Base-by-base conservation (phyloP, 2,329 filamentous ascomycete species). In the Exutisphaerella laricina region DNA sequence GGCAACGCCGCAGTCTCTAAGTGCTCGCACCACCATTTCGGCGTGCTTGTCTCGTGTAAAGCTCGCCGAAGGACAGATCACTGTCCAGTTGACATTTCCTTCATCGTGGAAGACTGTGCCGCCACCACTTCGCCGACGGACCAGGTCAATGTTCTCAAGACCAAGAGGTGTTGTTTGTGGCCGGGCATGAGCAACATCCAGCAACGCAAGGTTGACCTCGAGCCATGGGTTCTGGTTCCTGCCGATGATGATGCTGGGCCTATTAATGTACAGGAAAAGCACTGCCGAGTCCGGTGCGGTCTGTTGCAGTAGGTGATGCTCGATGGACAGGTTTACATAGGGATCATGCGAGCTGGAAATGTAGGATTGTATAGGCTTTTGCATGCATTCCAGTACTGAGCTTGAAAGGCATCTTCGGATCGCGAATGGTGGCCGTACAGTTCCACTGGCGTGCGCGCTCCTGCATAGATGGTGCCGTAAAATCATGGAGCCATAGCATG, bases 151-250 rank as follows among this genome's bases (percentile, higher is more conserved):
- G 10, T 65, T 51, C 33, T 65, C 69, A 28, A 70, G 61, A 7
- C 52, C 58, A n/a, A 63, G 61, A 16, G 64, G 62, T 43, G 64
- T 73, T 56, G 26, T 54, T 22, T 53, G 31, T 6, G 46, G 46
- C 23, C 54, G 47, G 29, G 58, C 49, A 50, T 62, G 52, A 58
- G 65, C 63, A 49, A 70, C 58, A 57, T 68, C 58, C 6, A 94
- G 69, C 1, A 79, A 71, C 28, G 68, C 68, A 6, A 96, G 74
- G 61, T 94, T 86, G 49, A 87, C 81, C 69, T 98, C 92, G 6
- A 87, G 74, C 92, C 90, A 98, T 41, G 92, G 92, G 64, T 98
- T 98, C 70, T 98, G 92, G 64, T 98, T 98, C 47, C 92, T 82
- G 31, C 92, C 92, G 54, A 98, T 83, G 61, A 98, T 82, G 46